These are phyloP conservation scores for Thielaviopsis ethacetica DNA, from an alignment of 2,329 filamentous ascomycete species.

Conservation along the genomic window DNA sequence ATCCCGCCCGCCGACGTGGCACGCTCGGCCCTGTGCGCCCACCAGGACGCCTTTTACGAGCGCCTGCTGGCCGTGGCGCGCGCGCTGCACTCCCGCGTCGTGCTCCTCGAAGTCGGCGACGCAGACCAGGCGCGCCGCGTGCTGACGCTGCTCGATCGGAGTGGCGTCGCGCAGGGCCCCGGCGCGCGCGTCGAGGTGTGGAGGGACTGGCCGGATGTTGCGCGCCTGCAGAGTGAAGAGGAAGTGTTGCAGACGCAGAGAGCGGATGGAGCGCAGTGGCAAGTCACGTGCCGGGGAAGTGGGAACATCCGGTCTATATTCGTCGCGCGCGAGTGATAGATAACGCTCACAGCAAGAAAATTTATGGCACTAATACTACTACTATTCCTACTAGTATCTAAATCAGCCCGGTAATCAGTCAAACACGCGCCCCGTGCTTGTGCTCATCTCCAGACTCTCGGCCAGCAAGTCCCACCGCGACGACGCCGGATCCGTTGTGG, in stretches of 20 bases:
- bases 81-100: conserved; percentile 31
- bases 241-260: background rate
- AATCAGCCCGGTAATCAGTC: background rate
- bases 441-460: conserved; percentile 51
- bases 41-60: conserved; percentile 49
- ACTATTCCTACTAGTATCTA: background rate
- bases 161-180: conserved; percentile 9
- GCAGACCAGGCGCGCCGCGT: conserved; percentile 46
- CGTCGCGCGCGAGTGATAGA: background rate
- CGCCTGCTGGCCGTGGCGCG: conserved; percentile 41
- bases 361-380: no score
- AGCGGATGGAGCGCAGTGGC: background rate
- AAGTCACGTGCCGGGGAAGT: conserved; percentile 3
- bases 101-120: conserved; percentile 59
- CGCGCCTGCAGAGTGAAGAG: background rate
- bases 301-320: conserved; percentile 11
- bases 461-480: conserved; percentile 65
- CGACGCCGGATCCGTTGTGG: conserved; percentile 43
- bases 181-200: conserved; percentile 44
- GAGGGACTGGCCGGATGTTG: conserved; percentile 45
- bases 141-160: conserved; percentile 24
- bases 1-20: conserved; percentile 32
- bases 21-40: conserved; percentile 18
- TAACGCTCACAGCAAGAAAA: background rate
- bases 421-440: conserved; percentile 16